Evolutionary conservation across 148 eudicot genomes (phyloP), one percentile per base, ranked within the genome.

Genomic region (Camellia sinensis): DNA sequence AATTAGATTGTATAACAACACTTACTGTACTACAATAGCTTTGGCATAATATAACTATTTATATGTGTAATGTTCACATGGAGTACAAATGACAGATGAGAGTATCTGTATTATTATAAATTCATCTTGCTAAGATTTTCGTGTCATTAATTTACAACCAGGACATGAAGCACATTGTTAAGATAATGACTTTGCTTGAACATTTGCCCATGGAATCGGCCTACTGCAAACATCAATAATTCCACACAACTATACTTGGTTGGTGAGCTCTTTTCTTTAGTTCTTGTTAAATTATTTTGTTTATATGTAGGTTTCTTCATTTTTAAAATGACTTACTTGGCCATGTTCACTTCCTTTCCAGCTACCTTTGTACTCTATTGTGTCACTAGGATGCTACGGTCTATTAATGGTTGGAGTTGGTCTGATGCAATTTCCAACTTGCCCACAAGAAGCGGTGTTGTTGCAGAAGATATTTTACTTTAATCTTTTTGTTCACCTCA

Each of bases 371-470:
- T 93, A 93, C 88, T 74, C 91, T 76, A 84, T 93, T 63, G 85
- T 95, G 75, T 87, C 94, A 40, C 85, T 93, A 78, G 97, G 95
- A 76, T 93, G 97, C 78, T 95, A 95, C 78, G 96, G 96, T n/a
- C 84, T 94, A 46, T 85, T 92, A 43, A 92, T 92, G 94, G 93
- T 94, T 82, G 92, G 95, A 60, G 82, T 91, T 44, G 94, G 99
- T 74, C 86, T 95, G 71, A 95, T 93, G 91, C 91, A 83, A 65
- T 95, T 96, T 81, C 97, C 92, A 9, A 92, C 99, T 71, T 96
- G 99, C 80, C 99, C 95, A 19, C 90, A 91, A 19, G 98, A 93
- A 78, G 93, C 97, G 50, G 84, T 89, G 44, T 83, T 95, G 70
- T 84, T 95, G 67, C 96, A 91, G 77, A 88, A 93, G 93, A 96